Base-by-base conservation (phyloP, 2,329 filamentous ascomycete genomes). In the Bipolaris zeicola region DNA sequence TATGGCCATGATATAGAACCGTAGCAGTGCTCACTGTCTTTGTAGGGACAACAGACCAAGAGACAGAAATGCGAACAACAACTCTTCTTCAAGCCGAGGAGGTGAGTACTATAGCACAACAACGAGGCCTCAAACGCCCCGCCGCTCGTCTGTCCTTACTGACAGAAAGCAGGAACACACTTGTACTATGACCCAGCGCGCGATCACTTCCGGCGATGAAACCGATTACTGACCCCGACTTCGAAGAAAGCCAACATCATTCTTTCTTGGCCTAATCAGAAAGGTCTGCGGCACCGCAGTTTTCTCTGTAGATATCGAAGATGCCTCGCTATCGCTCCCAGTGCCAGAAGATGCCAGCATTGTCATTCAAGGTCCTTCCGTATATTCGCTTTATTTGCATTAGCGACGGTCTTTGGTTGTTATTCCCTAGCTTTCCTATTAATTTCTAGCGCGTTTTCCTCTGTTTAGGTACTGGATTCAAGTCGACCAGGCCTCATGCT, bases 1-100 rank as follows among this genome's bases (percentile, higher is more conserved):
- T 8, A n/a, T 33, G 3, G 1, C 1, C 10, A 22, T n/a, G 5
- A 28, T 28, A 7, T 28, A 7, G 24, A 7, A 3, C 6, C 18
- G 7, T 26, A 26, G 20, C 11, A 36, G 28, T 36, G 6, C 54
- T 61, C 39, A 60, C 39, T 18, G 8, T 6, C 11, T 47, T 38
- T 7, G 16, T 24, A 76, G 80, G 50, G 78, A 79, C 57, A 68
- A 69, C 39, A 62, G 69, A 52, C 50, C 55, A 24, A 50, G 54
- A 18, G 49, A 56, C 13, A 57, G 58, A 16, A 1, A 45, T n/a
- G 10, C 56, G 24, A 45, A 55, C 41, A 43, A 31, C 24, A 34
- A 6, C 11, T 33, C 38, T 42, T 20, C 7, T 26, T 8, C 52
- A 18, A 36, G 50, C 34, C 31, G 36, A 26, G 41, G 48, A 22